phyloP scores from a whole-genome alignment of 169 alveolate genomes.

The Babesia divergens region DNA sequence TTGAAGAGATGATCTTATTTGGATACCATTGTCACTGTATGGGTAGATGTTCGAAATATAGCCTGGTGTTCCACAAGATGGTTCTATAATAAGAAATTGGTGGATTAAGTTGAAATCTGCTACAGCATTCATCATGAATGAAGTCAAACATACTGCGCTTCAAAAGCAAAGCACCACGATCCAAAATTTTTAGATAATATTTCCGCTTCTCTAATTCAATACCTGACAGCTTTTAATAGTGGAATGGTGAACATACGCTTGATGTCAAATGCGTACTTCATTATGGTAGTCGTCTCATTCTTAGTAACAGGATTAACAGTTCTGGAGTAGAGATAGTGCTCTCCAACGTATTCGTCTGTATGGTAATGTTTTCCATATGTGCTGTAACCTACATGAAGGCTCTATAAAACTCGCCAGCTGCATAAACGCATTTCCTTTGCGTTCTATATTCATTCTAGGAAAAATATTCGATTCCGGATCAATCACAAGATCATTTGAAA shows the following conservation, averaged over 20 bases:
- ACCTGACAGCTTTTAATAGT: background rate
- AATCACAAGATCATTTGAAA: background rate
- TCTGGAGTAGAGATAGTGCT: no score
- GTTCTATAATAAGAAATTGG: background rate
- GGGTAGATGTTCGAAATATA: background rate
- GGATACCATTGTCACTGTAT: background rate
- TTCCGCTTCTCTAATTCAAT: background rate
- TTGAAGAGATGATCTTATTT: background rate
- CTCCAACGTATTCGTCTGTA: no score
- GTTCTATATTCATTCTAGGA: background rate
- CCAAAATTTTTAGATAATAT: background rate
- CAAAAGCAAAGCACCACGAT: background rate
- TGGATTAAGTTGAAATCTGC: background rate
- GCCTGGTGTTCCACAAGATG: background rate
- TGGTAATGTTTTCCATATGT: no score
- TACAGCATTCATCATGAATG: background rate
- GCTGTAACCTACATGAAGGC: no score
- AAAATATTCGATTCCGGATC: background rate
- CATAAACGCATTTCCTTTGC: no score
- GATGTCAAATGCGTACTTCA: no score
- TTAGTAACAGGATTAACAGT: no score
- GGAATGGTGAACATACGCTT: background rate
- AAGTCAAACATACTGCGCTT: constrained; percentile 5
- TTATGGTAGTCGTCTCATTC: no score
- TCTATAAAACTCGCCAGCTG: no score